Evolutionary conservation across 176 grass and related monocot species (phyloP).

Genomic region (Carex pumila): DNA sequence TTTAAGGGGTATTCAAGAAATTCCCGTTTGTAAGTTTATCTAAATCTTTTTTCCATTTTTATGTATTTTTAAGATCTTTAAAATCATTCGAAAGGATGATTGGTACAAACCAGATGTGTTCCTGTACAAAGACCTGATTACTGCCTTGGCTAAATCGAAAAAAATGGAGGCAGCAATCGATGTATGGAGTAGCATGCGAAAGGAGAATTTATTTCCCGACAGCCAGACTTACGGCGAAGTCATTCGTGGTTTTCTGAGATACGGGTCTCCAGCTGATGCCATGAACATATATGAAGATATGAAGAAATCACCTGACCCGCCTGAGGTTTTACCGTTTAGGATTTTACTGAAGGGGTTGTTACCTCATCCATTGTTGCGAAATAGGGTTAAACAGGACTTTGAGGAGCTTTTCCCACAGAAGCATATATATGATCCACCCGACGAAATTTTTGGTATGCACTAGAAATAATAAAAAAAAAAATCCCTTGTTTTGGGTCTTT

Average conservation of each 20-base stretch:
- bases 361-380: slow-evolving; percentile 69
- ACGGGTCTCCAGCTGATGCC: slow-evolving; percentile 82
- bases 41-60: not conserved
- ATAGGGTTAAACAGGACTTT: slow-evolving; percentile 96
- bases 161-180: slow-evolving; percentile 91
- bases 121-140: slow-evolving; percentile 89
- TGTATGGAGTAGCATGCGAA: slow-evolving; percentile 71
- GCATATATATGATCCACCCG: slow-evolving; percentile 95
- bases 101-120: slow-evolving; percentile 98
- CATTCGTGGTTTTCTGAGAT: slow-evolving; percentile 83
- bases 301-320: slow-evolving; percentile 79
- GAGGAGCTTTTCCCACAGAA: slow-evolving; percentile 85
- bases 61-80: slow-evolving; percentile 58
- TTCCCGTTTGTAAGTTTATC: not conserved
- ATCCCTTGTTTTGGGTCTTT: not conserved
- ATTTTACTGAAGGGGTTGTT: slow-evolving; percentile 89
- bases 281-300: slow-evolving; percentile 98
- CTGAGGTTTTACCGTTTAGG: slow-evolving; percentile 81
- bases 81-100: slow-evolving; percentile 77
- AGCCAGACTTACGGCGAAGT: slow-evolving; percentile 89
- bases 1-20: too few relatives aligned
- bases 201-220: slow-evolving; percentile 78
- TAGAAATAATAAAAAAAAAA: slow-evolving; percentile 4
- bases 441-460: slow-evolving; percentile 81
- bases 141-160: slow-evolving; percentile 69